Evolutionary conservation across 495 filamentous ascomycete genomes (phyloP).

Genomic region (Hypoxylon fuscum): DNA sequence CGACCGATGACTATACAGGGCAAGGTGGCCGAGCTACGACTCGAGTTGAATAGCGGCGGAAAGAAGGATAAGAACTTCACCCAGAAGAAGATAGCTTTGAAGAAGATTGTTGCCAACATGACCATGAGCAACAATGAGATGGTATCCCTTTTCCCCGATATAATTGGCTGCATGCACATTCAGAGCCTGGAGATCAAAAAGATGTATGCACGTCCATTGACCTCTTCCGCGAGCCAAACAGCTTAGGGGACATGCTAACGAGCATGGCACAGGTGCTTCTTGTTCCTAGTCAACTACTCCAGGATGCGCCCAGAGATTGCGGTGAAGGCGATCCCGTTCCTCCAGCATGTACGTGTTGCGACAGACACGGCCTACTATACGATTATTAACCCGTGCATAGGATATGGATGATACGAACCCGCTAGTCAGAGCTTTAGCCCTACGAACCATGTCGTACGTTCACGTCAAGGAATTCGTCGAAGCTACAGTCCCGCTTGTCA

Average conservation of each 20-base stretch:
- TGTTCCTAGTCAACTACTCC: conserved; percentile 97
- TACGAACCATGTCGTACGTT: conserved; percentile 96
- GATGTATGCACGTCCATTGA: conserved; percentile 88
- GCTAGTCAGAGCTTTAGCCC: conserved; percentile 88
- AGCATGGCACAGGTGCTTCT: conserved; percentile 79
- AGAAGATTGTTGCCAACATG: conserved; percentile 99
- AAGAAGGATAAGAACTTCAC: conserved; percentile 99
- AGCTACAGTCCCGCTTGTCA: conserved; percentile 84
- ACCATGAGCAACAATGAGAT: conserved; percentile 99
- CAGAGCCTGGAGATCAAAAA: conserved; percentile 98
- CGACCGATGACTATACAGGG: conserved; percentile 71
- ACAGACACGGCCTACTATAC: neutral
- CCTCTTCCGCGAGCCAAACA: neutral
- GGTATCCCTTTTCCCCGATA: conserved; percentile 95
- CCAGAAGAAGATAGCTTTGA: conserved; percentile 96
- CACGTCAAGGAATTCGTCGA: conserved; percentile 97
- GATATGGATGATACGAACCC: conserved; percentile 96
- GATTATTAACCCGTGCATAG: conserved; percentile 53
- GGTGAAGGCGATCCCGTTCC: conserved; percentile 87
- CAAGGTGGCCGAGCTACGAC: conserved; percentile 97
- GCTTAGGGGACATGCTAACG: conserved; percentile 36
- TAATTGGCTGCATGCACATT: conserved; percentile 93
- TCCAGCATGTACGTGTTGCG: conserved; percentile 72
- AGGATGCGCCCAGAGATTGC: conserved; percentile 94
- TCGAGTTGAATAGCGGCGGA: conserved; percentile 90